These are phyloP conservation scores for Parascedosporium putredinis DNA, from an alignment of 2,329 filamentous ascomycete species.

Conservation along the genomic window DNA sequence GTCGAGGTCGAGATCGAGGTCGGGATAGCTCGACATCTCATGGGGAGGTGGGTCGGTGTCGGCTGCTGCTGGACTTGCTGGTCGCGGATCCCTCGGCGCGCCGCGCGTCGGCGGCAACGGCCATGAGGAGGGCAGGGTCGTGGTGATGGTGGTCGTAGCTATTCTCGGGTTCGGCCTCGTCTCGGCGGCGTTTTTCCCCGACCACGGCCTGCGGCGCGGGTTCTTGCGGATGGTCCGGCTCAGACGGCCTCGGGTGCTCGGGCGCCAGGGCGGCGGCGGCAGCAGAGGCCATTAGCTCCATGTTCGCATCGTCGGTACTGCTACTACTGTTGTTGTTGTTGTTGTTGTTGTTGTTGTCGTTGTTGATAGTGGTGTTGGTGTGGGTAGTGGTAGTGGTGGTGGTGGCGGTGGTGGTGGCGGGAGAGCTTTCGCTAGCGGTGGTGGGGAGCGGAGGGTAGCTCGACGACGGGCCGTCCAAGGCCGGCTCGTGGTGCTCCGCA, in stretches of 20 bases:
- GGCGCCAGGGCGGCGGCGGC: not conserved
- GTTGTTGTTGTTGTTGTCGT: no score
- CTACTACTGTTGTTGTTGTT: no score
- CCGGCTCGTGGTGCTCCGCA: not conserved
- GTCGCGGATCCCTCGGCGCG: not conserved
- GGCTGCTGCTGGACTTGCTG: not conserved
- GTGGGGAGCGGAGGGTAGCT: not conserved
- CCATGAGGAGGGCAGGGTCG: not conserved
- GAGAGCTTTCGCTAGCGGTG: not conserved
- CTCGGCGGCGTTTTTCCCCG: not conserved
- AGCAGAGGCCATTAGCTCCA: no score
- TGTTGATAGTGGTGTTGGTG: no score
- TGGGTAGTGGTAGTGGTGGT: no score
- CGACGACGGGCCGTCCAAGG: not conserved
- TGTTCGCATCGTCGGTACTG: no score
- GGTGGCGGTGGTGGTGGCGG: not conserved
- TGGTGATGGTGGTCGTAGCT: not conserved
- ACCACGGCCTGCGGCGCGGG: not conserved
- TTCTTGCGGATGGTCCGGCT: not conserved
- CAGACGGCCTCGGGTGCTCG: not conserved
- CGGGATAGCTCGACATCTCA: constrained; percentile 1
- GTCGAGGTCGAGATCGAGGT: not conserved
- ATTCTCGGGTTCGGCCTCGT: not conserved
- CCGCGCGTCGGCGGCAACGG: not conserved
- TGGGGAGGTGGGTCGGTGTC: not conserved